Base-by-base conservation (phyloP, 2,329 filamentous ascomycete genomes). In the Ceratocystis albifundus region DNA sequence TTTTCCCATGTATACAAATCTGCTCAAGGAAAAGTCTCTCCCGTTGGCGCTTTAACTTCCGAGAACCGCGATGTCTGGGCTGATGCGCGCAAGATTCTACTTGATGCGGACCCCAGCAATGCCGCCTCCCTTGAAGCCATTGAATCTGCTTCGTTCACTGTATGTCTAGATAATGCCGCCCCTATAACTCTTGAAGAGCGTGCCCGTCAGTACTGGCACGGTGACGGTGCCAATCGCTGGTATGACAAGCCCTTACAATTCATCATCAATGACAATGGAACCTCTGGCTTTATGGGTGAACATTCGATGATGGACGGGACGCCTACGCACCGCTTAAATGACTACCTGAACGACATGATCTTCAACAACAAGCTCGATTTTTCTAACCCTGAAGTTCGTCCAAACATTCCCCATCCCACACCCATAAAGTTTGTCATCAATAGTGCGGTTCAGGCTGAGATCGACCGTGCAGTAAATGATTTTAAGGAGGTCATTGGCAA, bases 241-340 rank as follows among this genome's bases (percentile, higher is more conserved):
- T 97, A 87, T 74, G 94, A 99, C 82, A 99, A 99, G 82, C 94
- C 94, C 4, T 80, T 96, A 65, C 93, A 99, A 77, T 97, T 99
- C 79, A 96, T 99, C 75, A 76, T 99, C 79, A 96, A 96, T 77
- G 92, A 99, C 75, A 99, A 99, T 75, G 94, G 94, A 71, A 96
- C 94, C 6, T 89, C 94, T 1, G 94, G 94, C 69, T 99, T 99
- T 82, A 93, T 91, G 82, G 94, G 94, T 73, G 94, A 99, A 79
- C 94, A 99, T 82, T 95, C 89, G 72, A 97, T 99, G 94, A 99
- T 99, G 95, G 94, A 99, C 75, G 94, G 95, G 70, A 99, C 94
- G 5, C 92, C 95, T 0, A 99, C 95, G 1, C 94, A 97, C 78
- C 88, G 95, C 57, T 83, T 99, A 17, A 99, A 96, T 76, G 94